These are phyloP conservation scores for Dactylonectria estremocensis DNA, from an alignment of 2,329 filamentous ascomycete species.

Conservation along the genomic window DNA sequence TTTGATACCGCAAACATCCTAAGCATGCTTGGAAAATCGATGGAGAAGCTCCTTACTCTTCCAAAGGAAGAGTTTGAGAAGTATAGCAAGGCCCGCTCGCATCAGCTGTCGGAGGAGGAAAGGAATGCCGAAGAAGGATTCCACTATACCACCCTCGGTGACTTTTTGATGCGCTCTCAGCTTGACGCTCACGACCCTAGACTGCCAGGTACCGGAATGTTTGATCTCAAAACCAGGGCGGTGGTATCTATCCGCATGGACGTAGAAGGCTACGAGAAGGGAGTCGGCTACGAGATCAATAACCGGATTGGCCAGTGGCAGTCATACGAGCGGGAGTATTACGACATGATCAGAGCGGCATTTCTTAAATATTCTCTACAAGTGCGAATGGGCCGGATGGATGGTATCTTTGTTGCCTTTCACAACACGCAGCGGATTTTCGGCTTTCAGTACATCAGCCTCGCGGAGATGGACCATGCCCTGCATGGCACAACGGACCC, in stretches of 20 bases:
- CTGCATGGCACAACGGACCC: slow-evolving; percentile 84
- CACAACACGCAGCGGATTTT: slow-evolving; percentile 97
- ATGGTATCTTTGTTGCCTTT: slow-evolving; percentile 96
- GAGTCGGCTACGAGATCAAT: slow-evolving; percentile 89
- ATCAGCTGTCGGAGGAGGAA: slow-evolving; percentile 80
- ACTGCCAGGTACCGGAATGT: slow-evolving; percentile 92
- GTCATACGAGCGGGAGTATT: slow-evolving; percentile 96
- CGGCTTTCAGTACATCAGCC: slow-evolving; percentile 93
- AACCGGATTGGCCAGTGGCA: slow-evolving; percentile 83
- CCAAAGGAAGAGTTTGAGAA: slow-evolving; percentile 87
- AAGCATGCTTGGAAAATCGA: slow-evolving; percentile 92
- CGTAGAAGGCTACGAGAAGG: slow-evolving; percentile 77
- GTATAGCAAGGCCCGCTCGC: slow-evolving; percentile 79
- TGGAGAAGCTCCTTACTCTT: slow-evolving; percentile 94
- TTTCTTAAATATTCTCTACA: slow-evolving; percentile 98
- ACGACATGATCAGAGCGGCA: slow-evolving; percentile 94
- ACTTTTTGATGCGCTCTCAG: slow-evolving; percentile 96
- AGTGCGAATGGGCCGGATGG: slow-evolving; percentile 97
- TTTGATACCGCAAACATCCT: slow-evolving; percentile 88
- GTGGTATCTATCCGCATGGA: slow-evolving; percentile 95
- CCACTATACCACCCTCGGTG: slow-evolving; percentile 88
- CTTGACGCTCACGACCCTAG: slow-evolving; percentile 91
- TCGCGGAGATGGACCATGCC: slow-evolving; percentile 89
- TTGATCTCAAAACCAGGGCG: slow-evolving; percentile 95
- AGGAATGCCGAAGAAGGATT: slow-evolving; percentile 82